Evolutionary conservation across 176 grass and related monocot genomes (phyloP), one percentile per base, ranked within the genome.

Genomic region (Raddia distichophylla): DNA sequence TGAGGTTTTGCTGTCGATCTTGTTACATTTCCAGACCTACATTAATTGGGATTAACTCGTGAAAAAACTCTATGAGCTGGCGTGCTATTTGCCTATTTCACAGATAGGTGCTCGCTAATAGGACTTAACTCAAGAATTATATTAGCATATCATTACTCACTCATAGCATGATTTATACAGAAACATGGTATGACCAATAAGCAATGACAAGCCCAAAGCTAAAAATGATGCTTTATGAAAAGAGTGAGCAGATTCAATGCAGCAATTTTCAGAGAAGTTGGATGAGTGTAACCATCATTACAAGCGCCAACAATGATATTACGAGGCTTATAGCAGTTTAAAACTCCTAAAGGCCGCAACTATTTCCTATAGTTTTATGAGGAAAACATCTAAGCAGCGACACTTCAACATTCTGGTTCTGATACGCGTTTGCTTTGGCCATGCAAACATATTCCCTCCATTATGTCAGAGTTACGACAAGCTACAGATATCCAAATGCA

Each of bases 21-120:
- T 77, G 91, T 80, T 47, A 93, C 93, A 70, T 89, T 91, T 60
- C 91, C 96, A 46, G 85, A 90, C 96, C 96, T 99, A 80, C 19
- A 86, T 78, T 17, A 78, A 34, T 63, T 51, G 34, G 52, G 20
- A 84, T 4, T 8, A n/a, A 50, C 6, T 76, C 58, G 81, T 76
- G 27, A 85, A 82, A 27, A 43, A 78, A 67, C 12, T 67, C 47
- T 50, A 56, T 45, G 42, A 72, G 8, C 40, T 65, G 19, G 58
- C 34, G 51, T 3, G 69, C 54, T 65, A 35, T n/a, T n/a, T n/a
- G n/a, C n/a, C n/a, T n/a, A n/a, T 81, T 18, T 44, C 5, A 58
- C 8, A 66, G 32, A 57, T 35, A 55, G 44, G 12, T 80, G 27
- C 48, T 40, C 54, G 61, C 7, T 69, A 60, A 64, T 20, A 33